phyloP scores from a whole-genome alignment of 768 basidiomycete genomes.

The Cyclocybe aegerita region DNA sequence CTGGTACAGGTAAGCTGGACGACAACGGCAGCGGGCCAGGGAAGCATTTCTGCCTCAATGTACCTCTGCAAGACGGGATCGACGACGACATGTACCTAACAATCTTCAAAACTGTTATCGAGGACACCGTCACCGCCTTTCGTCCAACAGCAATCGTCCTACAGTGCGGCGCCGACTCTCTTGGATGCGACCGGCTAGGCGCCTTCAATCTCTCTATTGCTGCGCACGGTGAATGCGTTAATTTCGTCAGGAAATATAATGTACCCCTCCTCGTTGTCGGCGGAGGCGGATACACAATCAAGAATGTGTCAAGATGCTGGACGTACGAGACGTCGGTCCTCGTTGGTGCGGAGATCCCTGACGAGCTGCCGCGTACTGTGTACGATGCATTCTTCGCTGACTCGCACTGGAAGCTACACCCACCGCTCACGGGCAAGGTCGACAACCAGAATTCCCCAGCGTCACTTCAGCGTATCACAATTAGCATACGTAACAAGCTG shows the following conservation, averaged over 20 bases:
- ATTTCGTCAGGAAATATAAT: constrained; percentile 91
- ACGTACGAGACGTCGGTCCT: constrained; percentile 96
- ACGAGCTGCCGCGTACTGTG: constrained; percentile 83
- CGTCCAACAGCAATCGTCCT: constrained; percentile 89
- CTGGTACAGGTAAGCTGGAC: constrained; percentile 93
- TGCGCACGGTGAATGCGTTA: constrained; percentile 97
- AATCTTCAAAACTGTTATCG: constrained; percentile 95
- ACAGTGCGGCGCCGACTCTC: constrained; percentile 95
- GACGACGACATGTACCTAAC: constrained; percentile 97
- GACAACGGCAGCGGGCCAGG: constrained; percentile 88
- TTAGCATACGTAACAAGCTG: constrained; percentile 82
- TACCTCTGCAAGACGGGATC: constrained; percentile 93
- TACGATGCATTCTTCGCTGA: constrained; percentile 95
- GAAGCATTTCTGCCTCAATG: constrained; percentile 94
- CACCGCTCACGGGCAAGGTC: constrained; percentile 86
- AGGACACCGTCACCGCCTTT: constrained; percentile 88
- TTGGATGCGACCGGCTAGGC: constrained; percentile 92
- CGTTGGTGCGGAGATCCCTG: constrained; percentile 78
- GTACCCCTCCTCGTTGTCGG: constrained; percentile 91
- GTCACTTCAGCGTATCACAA: constrained; percentile 84
- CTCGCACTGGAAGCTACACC: constrained; percentile 90
- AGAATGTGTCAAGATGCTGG: constrained; percentile 98
- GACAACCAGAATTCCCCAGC: constrained; percentile 89
- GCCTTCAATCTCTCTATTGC: constrained; percentile 98
- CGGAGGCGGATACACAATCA: constrained; percentile 95